Base-by-base conservation (phyloP, 1,284 basidiomycete species). In the Puccinia hordei region DNA sequence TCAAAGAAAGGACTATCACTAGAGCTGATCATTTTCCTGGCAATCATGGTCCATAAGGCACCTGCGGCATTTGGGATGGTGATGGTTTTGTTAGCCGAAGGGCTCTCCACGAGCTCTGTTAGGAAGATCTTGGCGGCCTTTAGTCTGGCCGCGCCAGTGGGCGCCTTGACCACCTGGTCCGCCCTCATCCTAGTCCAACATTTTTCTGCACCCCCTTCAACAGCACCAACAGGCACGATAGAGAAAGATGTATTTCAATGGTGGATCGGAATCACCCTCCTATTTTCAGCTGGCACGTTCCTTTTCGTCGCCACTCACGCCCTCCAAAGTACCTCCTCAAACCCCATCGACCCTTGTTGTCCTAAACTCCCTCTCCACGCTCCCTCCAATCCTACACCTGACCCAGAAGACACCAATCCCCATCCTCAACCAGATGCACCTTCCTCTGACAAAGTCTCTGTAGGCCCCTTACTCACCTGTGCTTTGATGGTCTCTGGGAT, bases 271-370 rank as follows among this genome's bases (percentile, higher is more conserved):
- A 86, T 90, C 9, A 90, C 92, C 0, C 87, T 95, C 27, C 88
- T 94, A n/a, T 87, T 93, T 82, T 94, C 92, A 22, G 95, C 93
- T 53, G 95, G 95, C 19, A 94, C 93, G 0, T 98, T 98, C 86
- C 87, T 98, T 41, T 98, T 95, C 85, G 95, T 98, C 46, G 94
- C 95, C 0, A 95, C 95, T 1, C 85, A 86, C 51, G 85, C 85
- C 0, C 83, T 86, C 33, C 80, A 84, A 24, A 83, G 85, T 33
- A 75, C 38, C 30, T 44, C 73, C 27, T 73, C 71, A 5, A 15
- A 49, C 22, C 73, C 73, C 17, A 41, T 75, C 33, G 57, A 75
- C 44, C 59, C 46, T 19, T 75, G 73, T 24, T 65, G 55, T 33
- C 51, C 57, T 5, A 17, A 44, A 24, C n/a, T 51, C n/a, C 35